phyloP scores from a whole-genome alignment of 768 basidiomycete species.

The Leucosporidium creatinivorum region DNA sequence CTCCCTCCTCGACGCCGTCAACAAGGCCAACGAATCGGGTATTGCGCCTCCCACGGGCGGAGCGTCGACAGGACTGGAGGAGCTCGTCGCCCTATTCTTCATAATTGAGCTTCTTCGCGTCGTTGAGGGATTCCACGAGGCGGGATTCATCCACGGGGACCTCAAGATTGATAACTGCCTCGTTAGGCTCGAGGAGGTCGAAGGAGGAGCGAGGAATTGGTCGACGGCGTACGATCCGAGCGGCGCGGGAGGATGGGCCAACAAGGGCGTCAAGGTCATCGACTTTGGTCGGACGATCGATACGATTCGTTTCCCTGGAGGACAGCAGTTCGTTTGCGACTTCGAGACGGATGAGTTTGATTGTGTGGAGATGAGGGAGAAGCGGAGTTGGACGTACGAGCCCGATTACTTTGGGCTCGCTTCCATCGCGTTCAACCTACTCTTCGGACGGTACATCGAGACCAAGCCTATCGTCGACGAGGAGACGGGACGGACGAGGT shows the following conservation, averaged over 20 bases:
- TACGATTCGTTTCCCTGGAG: conserved; percentile 65
- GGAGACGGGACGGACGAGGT: conserved; percentile 39
- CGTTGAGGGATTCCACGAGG: conserved; percentile 69
- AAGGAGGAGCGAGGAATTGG: conserved; percentile 60
- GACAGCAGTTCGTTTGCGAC: conserved; percentile 74
- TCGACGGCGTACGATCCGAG: conserved; percentile 64
- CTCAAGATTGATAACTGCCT: conserved; percentile 99
- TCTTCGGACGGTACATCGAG: conserved; percentile 94
- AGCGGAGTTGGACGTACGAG: conserved; percentile 83
- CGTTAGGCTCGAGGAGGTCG: conserved; percentile 77
- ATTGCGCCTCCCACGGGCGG: conserved; percentile 61
- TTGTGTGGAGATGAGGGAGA: conserved; percentile 81
- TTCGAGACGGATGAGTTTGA: conserved; percentile 86
- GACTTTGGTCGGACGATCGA: conserved; percentile 98
- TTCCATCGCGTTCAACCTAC: conserved; percentile 86
- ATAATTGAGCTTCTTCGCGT: conserved; percentile 76
- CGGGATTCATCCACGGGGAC: conserved; percentile 92
- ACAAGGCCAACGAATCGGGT: conserved; percentile 66
- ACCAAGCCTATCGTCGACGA: conserved; percentile 47
- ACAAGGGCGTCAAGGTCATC: conserved; percentile 84
- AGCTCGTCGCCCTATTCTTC: conserved; percentile 92
- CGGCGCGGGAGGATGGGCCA: conserved; percentile 75
- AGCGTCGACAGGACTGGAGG: conserved; percentile 61
- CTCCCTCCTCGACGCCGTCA: conserved; percentile 83
- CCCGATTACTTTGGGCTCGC: conserved; percentile 96